A percentile compares a stretch with the other conserved stretches of the same genome.
Evolutionary conservation across 768 basidiomycete genomes (phyloP).

Genomic region (Tricholoma hemisulphureum): DNA sequence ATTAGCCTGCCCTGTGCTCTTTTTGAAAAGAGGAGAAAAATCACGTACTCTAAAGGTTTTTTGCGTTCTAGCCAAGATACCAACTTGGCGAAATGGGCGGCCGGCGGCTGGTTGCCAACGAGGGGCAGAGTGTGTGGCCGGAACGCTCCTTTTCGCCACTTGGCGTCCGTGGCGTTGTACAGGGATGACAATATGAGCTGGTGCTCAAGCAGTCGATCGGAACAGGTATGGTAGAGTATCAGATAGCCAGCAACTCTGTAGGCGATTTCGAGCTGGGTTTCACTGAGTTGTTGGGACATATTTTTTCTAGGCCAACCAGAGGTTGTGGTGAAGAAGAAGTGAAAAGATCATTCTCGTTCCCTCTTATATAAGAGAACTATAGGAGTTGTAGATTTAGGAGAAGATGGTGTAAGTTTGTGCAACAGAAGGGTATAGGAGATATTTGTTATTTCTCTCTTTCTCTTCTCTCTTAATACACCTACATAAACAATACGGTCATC

Average conservation of each 20-base stretch:
- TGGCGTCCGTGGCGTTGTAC: neutral
- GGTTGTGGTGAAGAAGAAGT: neutral
- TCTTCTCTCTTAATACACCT: no score
- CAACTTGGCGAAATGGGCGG: neutral
- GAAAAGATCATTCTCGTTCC: neutral
- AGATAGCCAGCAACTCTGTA: neutral
- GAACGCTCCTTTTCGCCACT: neutral
- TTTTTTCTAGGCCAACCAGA: neutral
- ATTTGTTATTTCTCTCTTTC: no score
- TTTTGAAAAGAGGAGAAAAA: neutral
- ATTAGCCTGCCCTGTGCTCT: neutral
- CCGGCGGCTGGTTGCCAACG: neutral
- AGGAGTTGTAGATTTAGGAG: neutral
- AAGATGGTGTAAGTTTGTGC: neutral
- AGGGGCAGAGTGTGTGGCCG: neutral
- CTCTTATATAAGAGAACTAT: neutral
- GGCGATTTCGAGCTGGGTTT: neutral
- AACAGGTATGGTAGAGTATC: neutral
- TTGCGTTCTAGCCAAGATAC: neutral
- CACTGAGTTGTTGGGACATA: neutral
- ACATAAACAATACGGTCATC: no score
- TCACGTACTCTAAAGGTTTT: neutral
- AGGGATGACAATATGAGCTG: neutral
- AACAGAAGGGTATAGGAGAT: no score
- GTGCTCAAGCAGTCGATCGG: neutral